phyloP scores from a whole-genome alignment of 1,139 yeast species.

The Diutina scorzettiae region DNA sequence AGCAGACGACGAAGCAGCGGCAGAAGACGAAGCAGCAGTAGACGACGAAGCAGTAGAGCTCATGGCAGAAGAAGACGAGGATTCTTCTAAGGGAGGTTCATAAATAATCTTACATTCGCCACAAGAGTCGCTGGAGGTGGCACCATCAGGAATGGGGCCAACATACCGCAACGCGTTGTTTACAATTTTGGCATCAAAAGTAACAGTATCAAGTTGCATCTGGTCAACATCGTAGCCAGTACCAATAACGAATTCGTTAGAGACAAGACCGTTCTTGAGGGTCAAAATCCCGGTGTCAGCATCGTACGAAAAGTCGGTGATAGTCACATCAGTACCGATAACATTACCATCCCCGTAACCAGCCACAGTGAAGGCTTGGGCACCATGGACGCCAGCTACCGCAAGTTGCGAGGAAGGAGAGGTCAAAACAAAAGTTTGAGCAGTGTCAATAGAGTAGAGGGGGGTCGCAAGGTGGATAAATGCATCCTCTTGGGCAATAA shows the following conservation, averaged over 20 bases:
- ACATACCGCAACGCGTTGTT: conserved; percentile 13
- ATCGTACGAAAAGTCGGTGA: conserved; percentile 12
- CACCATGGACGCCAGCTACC: not conserved
- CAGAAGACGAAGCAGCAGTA: not conserved
- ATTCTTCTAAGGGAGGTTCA: not conserved
- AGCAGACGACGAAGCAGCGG: not conserved
- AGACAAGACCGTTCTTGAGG: conserved; percentile 7
- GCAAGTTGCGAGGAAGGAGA: not conserved
- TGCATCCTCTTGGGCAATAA: conserved; percentile 5
- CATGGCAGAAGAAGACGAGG: not conserved
- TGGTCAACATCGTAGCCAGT: conserved; percentile 10
- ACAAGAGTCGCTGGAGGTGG: not conserved
- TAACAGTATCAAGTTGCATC: conserved; percentile 11
- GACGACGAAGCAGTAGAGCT: not conserved
- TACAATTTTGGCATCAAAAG: conserved; percentile 10
- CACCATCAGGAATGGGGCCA: conserved; percentile 9
- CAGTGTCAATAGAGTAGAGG: not conserved
- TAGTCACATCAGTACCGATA: conserved; percentile 10
- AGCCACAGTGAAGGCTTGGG: conserved; percentile 15
- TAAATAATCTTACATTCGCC: not conserved
- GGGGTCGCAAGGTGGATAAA: conserved; percentile 6
- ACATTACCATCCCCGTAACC: conserved; percentile 23
- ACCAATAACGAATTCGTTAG: conserved; percentile 15
- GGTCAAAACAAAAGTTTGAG: not conserved
- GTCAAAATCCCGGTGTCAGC: conserved; percentile 15